Conservation (phyloP, 176 grass and related monocot genomes). For the Oryza nivara region DNA sequence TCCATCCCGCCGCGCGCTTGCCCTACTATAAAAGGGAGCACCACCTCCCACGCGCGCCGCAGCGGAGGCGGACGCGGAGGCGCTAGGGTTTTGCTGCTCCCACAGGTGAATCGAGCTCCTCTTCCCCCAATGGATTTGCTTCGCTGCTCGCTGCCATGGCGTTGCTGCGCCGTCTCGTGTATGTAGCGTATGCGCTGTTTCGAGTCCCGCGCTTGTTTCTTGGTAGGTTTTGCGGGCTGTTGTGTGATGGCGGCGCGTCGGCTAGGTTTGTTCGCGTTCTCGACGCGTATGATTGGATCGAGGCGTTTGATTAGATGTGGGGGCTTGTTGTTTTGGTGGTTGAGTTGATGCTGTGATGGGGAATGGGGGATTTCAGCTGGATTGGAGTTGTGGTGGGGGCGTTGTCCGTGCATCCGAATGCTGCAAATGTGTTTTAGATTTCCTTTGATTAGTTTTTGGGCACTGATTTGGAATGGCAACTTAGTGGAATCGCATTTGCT, state of each 20-base stretch:
- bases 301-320: background rate
- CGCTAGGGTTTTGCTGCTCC: conserved; percentile 29
- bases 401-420: background rate
- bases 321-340: background rate
- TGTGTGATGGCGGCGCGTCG: too few species aligned
- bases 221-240: background rate
- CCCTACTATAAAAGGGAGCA: background rate
- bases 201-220: background rate
- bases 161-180: background rate
- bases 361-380: background rate
- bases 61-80: conserved; percentile 22
- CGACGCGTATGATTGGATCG: background rate
- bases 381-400: background rate
- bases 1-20: background rate
- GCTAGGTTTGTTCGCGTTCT: background rate
- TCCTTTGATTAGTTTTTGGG: background rate
- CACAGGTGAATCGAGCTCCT: conserved; percentile 8
- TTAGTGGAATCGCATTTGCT: background rate
- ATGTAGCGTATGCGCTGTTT: background rate
- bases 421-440: background rate
- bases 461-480: background rate
- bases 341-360: background rate
- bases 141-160: background rate
- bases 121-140: background rate
- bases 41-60: background rate